A percentile compares a stretch with the other conserved stretches of the same genome.
Evolutionary conservation across 1,139 yeast genomes (phyloP).

Genomic region (Nakaseomyces kungkrabaensis): DNA sequence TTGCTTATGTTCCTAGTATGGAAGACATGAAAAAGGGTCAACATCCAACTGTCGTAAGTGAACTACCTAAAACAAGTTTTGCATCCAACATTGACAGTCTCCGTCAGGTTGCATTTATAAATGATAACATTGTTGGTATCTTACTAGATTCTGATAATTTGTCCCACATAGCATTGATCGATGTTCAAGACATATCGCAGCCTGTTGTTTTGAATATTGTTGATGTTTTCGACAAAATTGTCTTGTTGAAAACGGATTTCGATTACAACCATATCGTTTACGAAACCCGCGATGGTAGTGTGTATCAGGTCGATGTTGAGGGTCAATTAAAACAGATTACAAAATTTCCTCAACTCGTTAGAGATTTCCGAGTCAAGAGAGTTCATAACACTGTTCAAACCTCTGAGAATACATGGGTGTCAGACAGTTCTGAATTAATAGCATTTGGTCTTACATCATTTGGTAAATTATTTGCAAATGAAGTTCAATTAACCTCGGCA

Average conservation of each 20-base stretch:
- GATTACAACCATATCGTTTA: constrained; percentile 45
- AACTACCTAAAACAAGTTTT: constrained; percentile 32
- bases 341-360: constrained; percentile 61
- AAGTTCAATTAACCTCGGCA: constrained; percentile 54
- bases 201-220: constrained; percentile 37
- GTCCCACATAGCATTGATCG: constrained; percentile 44
- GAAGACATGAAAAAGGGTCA: constrained; percentile 33
- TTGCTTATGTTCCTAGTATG: constrained; percentile 35
- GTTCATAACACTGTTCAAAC: constrained; percentile 21
- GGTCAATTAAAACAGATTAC: constrained; percentile 33
- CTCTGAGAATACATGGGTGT: constrained; percentile 27
- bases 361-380: constrained; percentile 45
- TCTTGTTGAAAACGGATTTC: constrained; percentile 46
- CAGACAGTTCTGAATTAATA: constrained; percentile 29
- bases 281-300: constrained; percentile 56
- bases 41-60: constrained; percentile 38
- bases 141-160: constrained; percentile 42
- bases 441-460: constrained; percentile 64
- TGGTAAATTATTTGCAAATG: constrained; percentile 67
- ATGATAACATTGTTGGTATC: constrained; percentile 43
- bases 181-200: constrained; percentile 34
- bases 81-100: constrained; percentile 38
- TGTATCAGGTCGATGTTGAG: constrained; percentile 35
- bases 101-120: constrained; percentile 57
- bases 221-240: constrained; percentile 42